phyloP scores from a whole-genome alignment of 441 rosid species.

The Gossypium gossypioides region DNA sequence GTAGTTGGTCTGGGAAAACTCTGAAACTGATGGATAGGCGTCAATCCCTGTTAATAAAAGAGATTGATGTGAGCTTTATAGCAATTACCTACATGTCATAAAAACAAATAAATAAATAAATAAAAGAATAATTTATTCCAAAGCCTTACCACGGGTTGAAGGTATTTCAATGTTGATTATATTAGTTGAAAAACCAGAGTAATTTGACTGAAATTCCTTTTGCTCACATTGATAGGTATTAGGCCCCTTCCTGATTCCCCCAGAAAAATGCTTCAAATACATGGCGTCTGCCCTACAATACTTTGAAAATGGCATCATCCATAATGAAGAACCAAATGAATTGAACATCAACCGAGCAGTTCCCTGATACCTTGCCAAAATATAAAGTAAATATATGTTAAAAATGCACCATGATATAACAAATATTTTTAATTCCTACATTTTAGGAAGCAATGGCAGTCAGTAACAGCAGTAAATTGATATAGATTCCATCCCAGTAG shows the following conservation, averaged over 20 bases:
- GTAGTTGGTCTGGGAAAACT: conserved; percentile 45
- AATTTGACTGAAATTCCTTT: conserved; percentile 61
- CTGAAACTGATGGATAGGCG: conserved; percentile 62
- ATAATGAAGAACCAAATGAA: conserved; percentile 78
- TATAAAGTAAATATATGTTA: conserved; percentile 33
- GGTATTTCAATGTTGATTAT: conserved; percentile 88
- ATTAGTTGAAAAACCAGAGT: conserved; percentile 98
- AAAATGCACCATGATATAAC: conserved; percentile 19
- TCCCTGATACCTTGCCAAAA: conserved; percentile 82
- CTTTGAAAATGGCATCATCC: conserved; percentile 91
- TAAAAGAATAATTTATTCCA: conserved; percentile 1
- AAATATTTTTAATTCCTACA: not conserved
- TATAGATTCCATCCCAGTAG: not conserved
- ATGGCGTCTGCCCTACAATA: conserved; percentile 61
- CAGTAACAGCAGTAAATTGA: not conserved
- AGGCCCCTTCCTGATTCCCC: conserved; percentile 41
- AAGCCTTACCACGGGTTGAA: conserved; percentile 51
- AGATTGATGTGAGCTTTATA: conserved; percentile 16
- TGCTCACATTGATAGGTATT: conserved; percentile 64
- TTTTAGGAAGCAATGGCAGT: conserved; percentile 9
- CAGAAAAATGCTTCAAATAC: conserved; percentile 65
- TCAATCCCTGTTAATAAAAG: conserved; percentile 38
- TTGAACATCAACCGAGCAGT: conserved; percentile 83
- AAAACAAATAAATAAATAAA: not conserved
- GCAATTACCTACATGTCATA: conserved; percentile 12